Conservation (phyloP, 2,329 filamentous ascomycete species). For the Colletotrichum ledebouriae region DNA sequence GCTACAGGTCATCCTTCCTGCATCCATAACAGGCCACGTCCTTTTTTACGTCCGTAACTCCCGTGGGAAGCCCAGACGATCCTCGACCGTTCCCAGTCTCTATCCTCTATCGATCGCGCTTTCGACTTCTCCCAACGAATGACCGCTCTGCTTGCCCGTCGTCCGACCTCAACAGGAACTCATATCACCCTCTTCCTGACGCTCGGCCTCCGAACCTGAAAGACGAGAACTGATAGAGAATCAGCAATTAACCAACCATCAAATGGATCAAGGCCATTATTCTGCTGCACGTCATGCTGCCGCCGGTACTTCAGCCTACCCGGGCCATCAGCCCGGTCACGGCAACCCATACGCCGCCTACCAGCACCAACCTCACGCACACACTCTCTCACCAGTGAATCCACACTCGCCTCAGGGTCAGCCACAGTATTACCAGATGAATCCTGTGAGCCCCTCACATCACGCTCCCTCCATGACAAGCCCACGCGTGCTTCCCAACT, state of each 20-base stretch:
- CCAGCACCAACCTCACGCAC: constrained; percentile 20
- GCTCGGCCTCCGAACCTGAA: constrained; percentile 25
- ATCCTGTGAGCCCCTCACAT: constrained; percentile 31
- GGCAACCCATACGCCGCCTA: constrained; percentile 16
- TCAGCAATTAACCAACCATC: constrained; percentile 22
- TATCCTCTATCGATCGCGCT: constrained; percentile 18
- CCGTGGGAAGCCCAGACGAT: constrained; percentile 32
- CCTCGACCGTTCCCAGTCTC: constrained; percentile 32
- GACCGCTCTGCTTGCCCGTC: constrained; percentile 24
- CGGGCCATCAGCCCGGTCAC: constrained; percentile 30
- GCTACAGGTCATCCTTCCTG: constrained; percentile 16
- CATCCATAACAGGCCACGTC: constrained; percentile 32
- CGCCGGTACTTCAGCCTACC: constrained; percentile 31
- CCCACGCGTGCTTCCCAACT: constrained; percentile 38
- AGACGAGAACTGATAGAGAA: constrained; percentile 35
- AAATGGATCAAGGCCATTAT: constrained; percentile 40
- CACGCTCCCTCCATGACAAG: constrained; percentile 31
- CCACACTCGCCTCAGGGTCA: constrained; percentile 36
- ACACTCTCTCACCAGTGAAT: constrained; percentile 26
- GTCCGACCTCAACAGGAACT: constrained; percentile 33
- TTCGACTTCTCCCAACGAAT: constrained; percentile 31
- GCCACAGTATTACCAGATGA: constrained; percentile 40
- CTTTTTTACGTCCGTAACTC: constrained; percentile 43
- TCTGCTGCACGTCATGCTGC: constrained; percentile 41
- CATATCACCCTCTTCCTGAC: constrained; percentile 36